These are phyloP conservation scores for Fusarium hostae DNA, from an alignment of 2,329 filamentous ascomycete species.

Conservation along the genomic window DNA sequence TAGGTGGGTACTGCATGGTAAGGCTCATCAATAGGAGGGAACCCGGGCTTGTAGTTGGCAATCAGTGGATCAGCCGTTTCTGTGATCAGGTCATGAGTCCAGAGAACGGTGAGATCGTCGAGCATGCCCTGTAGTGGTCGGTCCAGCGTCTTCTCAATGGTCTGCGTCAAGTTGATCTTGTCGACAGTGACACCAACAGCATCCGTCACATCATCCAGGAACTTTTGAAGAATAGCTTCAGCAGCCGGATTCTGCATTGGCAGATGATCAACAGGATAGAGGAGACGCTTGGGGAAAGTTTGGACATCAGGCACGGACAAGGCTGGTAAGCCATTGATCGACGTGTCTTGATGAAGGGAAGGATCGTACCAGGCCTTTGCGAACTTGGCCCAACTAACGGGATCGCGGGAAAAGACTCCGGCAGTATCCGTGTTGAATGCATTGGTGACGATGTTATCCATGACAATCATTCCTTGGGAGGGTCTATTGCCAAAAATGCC, in stretches of 20 bases:
- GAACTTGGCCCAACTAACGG: background rate
- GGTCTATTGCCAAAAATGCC: background rate
- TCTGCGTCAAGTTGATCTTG: background rate
- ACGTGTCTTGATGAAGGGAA: background rate
- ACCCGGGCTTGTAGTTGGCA: background rate
- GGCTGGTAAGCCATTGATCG: accelerated
- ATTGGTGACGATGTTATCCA: background rate
- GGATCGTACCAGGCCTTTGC: background rate
- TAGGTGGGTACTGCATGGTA: no score
- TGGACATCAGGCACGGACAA: background rate
- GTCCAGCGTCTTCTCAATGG: accelerated
- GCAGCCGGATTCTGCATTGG: background rate
- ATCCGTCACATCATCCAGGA: background rate
- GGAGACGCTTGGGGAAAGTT: background rate
- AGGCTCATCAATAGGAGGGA: background rate
- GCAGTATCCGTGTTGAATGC: background rate
- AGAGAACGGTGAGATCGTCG: accelerated
- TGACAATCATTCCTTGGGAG: background rate
- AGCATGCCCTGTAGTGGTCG: background rate
- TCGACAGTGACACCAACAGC: background rate
- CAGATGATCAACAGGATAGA: background rate
- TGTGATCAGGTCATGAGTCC: background rate
- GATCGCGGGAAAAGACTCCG: background rate
- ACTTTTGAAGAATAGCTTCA: background rate
- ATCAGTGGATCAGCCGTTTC: background rate